Percentiles rank a stretch among this genome's conserved stretches.
These are phyloP conservation scores for Syncephalis fuscata DNA, from an alignment of 371 early-diverging fungal species.

Conservation along the genomic window DNA sequence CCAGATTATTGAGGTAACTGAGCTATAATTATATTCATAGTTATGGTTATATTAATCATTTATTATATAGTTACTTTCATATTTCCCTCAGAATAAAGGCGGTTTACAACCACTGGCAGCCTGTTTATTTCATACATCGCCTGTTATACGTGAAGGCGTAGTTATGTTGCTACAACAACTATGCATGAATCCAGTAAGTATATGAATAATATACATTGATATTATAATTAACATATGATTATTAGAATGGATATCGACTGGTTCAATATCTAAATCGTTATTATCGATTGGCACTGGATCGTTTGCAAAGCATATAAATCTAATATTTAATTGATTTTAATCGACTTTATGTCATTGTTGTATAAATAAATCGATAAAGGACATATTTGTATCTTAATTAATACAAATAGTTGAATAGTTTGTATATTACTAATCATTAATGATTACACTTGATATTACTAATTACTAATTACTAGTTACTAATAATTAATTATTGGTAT, in stretches of 20 bases:
- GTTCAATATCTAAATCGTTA: conserved; percentile 11
- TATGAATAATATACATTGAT: not conserved
- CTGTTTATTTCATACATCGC: conserved; percentile 63
- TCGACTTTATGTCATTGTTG: too few relatives aligned
- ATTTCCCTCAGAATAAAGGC: conserved; percentile 64
- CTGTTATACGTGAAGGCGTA: conserved; percentile 34
- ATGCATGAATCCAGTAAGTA: conserved; percentile 37
- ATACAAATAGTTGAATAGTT: too few relatives aligned
- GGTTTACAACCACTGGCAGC: conserved; percentile 65
- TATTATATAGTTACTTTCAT: conserved; percentile 38
- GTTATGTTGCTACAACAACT: conserved; percentile 47
- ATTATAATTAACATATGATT: not conserved
- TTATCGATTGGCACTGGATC: conserved; percentile 9
- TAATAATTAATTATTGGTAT: too few relatives aligned
- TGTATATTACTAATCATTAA: not conserved
- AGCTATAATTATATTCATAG: not conserved
- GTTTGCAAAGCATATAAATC: not conserved
- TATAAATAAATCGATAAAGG: too few relatives aligned
- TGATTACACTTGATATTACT: not conserved
- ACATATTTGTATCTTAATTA: too few relatives aligned
- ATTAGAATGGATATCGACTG: conserved; percentile 9
- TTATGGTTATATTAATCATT: not conserved
- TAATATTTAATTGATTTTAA: too few relatives aligned
- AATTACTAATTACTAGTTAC: too few relatives aligned
- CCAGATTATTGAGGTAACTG: conserved; percentile 59